Conservation (phyloP, 2,329 filamentous ascomycete genomes). For the Penicillium sp. region DNA sequence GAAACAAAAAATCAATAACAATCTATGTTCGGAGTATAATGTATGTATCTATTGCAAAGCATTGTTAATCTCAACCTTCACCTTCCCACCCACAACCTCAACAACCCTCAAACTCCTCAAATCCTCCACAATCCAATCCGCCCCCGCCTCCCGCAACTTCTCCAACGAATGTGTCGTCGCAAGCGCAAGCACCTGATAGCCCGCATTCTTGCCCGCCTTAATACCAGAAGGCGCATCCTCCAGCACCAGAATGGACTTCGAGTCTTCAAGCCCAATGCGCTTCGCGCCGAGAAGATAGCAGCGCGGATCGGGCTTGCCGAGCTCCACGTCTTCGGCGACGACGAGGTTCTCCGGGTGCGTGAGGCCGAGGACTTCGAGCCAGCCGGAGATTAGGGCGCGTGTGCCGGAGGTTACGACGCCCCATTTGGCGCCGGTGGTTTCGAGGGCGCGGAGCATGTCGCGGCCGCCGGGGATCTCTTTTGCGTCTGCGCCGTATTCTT, state of each 20-base stretch:
- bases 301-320: constrained; percentile 76
- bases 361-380: constrained; percentile 70
- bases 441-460: constrained; percentile 68
- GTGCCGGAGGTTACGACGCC: constrained; percentile 81
- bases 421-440: constrained; percentile 70
- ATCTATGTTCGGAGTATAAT: no score
- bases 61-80: constrained; percentile 71
- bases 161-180: constrained; percentile 79
- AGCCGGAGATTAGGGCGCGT: constrained; percentile 67
- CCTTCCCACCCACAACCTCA: constrained; percentile 59
- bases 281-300: constrained; percentile 73
- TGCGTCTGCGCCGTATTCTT: constrained; percentile 75
- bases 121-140: constrained; percentile 86
- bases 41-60: constrained; percentile 46
- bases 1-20: background rate
- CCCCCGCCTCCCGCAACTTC: constrained; percentile 73
- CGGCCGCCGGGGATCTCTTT: constrained; percentile 85
- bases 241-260: constrained; percentile 69
- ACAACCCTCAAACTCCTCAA: constrained; percentile 71
- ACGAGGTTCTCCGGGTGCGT: constrained; percentile 69
- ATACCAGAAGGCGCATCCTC: constrained; percentile 91
- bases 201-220: constrained; percentile 79
- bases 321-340: constrained; percentile 73
- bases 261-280: constrained; percentile 57
- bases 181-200: constrained; percentile 82